Base-by-base conservation (phyloP, 352 stramenopile genomes). In the Phytophthora chlamydospora region DNA sequence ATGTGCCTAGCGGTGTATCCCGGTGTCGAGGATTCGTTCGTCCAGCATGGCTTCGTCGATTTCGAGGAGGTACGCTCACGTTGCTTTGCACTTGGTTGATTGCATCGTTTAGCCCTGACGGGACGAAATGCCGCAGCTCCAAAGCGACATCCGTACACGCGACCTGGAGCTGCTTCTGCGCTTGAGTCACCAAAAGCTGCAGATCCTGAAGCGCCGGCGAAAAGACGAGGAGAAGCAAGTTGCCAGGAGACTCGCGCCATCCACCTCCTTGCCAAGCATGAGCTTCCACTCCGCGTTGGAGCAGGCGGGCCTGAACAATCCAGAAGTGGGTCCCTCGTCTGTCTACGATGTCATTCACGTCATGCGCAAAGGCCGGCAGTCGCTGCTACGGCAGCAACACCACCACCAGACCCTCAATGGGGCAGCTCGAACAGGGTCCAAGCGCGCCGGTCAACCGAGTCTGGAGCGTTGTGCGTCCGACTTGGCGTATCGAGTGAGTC, bases 311-410 rank as follows among this genome's bases (percentile, higher is more conserved):
- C 12, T n/a, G 29, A 48, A 24, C 11, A 40, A 47, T 9, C 16
- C 43, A 13, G 24, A 40, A 21, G 21, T 59, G 6, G 39, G 27
- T 16, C 51, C 61, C 4, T 56, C 58, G 9, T 48, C 66, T 11
- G 66, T 75, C 33, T 67, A 71, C 16, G 66, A 71, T 42, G 66
- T 75, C 31, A 58, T 75, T 13, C 66, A 75, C 13, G 61, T 75
- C 40, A 66, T 71, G 55, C 66, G 66, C 34, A 75, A 75, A 49
- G 66, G 55, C 5, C 66, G 66, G 1, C 50, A 63, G 52, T 71
- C 66, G 7, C 33, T 75, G 24, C 43, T 58, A 12, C 56, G 47
- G 3, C 46, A 65, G 14, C 60, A 71, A 43, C 53, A 29, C 12
- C 58, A 44, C 21, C 32, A 60, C 17, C n/a, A 39, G 8, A 9